Percentiles rank a stretch among this genome's conserved stretches.
Conservation (phyloP, 805 yeast genomes). For the Clavispora phyllophila region DNA sequence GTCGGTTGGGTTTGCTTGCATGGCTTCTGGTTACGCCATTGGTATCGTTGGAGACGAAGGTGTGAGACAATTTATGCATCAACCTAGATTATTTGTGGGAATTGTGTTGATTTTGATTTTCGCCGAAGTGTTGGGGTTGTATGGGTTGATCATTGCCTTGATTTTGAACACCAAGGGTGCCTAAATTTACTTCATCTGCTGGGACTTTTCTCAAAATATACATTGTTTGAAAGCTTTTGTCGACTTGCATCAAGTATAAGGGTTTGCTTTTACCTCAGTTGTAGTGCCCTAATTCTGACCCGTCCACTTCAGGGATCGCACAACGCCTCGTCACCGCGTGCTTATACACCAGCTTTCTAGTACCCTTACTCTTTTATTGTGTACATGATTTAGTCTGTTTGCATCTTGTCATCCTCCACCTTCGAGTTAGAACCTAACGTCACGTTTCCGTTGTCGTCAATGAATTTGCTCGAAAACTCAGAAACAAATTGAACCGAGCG, state of each 20-base stretch:
- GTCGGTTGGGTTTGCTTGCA: slow-evolving; percentile 92
- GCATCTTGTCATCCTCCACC: slow-evolving; percentile 33
- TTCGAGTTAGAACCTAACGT: slow-evolving; percentile 35
- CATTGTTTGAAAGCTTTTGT: neutral
- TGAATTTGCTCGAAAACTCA: slow-evolving; percentile 61
- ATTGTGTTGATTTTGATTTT: slow-evolving; percentile 85
- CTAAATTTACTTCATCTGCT: slow-evolving; percentile 2
- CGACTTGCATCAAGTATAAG: too few species aligned
- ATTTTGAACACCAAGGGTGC: slow-evolving; percentile 83
- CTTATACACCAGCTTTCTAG: neutral
- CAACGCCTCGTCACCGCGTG: too few species aligned
- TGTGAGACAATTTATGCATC: slow-evolving; percentile 82
- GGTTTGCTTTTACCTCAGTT: too few species aligned
- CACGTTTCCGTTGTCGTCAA: slow-evolving; percentile 76
- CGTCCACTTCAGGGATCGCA: too few species aligned
- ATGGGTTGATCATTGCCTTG: slow-evolving; percentile 94
- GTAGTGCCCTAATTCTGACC: too few species aligned
- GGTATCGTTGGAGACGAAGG: slow-evolving; percentile 95
- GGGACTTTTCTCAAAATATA: neutral
- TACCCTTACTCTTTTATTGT: neutral
- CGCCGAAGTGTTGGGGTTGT: slow-evolving; percentile 84
- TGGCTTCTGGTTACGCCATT: slow-evolving; percentile 95
- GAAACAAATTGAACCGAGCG: slow-evolving; percentile 85
- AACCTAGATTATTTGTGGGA: slow-evolving; percentile 84
- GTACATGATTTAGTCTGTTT: slow-evolving; percentile 18